Conservation (phyloP, 2,329 filamentous ascomycete genomes). For the Fusarium devonianum region DNA sequence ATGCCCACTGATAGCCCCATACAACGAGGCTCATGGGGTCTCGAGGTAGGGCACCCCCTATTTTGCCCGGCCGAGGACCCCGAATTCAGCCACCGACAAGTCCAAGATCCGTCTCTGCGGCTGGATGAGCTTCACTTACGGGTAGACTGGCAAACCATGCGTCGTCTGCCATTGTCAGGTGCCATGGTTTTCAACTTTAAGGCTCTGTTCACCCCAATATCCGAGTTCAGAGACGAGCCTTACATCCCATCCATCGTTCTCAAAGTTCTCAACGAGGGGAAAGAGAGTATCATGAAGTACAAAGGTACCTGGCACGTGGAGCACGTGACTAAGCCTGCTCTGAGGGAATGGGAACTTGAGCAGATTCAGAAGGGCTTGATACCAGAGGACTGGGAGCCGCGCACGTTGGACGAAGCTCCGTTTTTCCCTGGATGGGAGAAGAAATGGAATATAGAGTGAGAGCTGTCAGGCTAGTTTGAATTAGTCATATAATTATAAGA, state of each 20-base stretch:
- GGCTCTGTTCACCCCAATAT: slow-evolving; percentile 78
- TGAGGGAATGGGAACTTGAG: slow-evolving; percentile 69
- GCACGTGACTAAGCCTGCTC: slow-evolving; percentile 70
- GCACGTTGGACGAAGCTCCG: slow-evolving; percentile 76
- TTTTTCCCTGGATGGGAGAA: slow-evolving; percentile 75
- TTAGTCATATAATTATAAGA: too few species aligned
- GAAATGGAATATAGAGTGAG: slow-evolving; percentile 33
- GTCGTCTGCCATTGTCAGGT: slow-evolving; percentile 77
- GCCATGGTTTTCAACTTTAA: slow-evolving; percentile 89
- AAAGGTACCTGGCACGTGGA: slow-evolving; percentile 85
- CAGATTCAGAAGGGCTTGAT: slow-evolving; percentile 70
- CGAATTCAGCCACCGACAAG: slow-evolving; percentile 65
- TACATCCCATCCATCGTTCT: slow-evolving; percentile 73
- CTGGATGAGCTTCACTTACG: slow-evolving; percentile 71
- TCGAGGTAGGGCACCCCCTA: slow-evolving; percentile 77
- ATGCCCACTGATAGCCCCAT: slow-evolving; percentile 78
- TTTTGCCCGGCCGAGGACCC: slow-evolving; percentile 76
- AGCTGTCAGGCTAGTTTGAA: too few species aligned
- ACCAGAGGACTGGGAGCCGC: slow-evolving; percentile 67
- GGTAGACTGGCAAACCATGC: slow-evolving; percentile 88
- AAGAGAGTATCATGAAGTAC: slow-evolving; percentile 75
- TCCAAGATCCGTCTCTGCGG: slow-evolving; percentile 64
- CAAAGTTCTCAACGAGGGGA: slow-evolving; percentile 68
- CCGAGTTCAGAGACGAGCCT: slow-evolving; percentile 74
- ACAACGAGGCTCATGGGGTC: slow-evolving; percentile 83